Conservation (phyloP, 2,329 filamentous ascomycete genomes). For the Ilyonectria sp. region DNA sequence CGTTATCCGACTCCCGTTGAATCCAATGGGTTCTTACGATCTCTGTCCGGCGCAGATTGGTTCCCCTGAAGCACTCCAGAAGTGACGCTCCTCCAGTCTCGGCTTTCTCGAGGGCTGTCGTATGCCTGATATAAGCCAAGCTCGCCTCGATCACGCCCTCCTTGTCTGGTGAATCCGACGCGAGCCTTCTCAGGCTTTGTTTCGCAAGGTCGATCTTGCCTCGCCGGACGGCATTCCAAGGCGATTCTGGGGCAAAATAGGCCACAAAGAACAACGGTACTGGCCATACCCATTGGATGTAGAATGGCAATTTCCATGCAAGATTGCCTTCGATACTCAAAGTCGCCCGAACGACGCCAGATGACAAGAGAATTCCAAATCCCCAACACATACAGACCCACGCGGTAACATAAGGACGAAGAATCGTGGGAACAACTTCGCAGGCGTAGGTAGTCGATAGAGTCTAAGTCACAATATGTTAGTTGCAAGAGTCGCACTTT, state of each 20-base stretch:
- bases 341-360: constrained; percentile 56
- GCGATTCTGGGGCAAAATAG: constrained; percentile 50
- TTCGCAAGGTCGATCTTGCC: constrained; percentile 47
- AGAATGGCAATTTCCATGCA: constrained; percentile 56
- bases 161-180: constrained; percentile 39
- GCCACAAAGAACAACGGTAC: constrained; percentile 46
- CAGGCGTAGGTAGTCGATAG: constrained; percentile 61
- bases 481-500: not conserved
- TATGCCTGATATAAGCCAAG: constrained; percentile 32
- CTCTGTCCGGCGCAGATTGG: constrained; percentile 59
- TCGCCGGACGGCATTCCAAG: constrained; percentile 50
- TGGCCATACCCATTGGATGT: constrained; percentile 54
- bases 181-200: constrained; percentile 44
- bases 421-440: constrained; percentile 53
- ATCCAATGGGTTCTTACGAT: constrained; percentile 38
- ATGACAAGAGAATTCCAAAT: constrained; percentile 58
- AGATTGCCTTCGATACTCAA: constrained; percentile 51
- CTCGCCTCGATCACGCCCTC: constrained; percentile 38
- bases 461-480: constrained; percentile 44
- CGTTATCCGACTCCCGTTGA: not conserved
- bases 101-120: constrained; percentile 54
- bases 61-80: constrained; percentile 61
- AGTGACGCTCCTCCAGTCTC: constrained; percentile 55
- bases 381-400: constrained; percentile 62
- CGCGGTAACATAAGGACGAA: constrained; percentile 58